These are phyloP conservation scores for Aspergillus eucalypticola DNA, from an alignment of 2,329 filamentous ascomycete genomes.

Conservation along the genomic window DNA sequence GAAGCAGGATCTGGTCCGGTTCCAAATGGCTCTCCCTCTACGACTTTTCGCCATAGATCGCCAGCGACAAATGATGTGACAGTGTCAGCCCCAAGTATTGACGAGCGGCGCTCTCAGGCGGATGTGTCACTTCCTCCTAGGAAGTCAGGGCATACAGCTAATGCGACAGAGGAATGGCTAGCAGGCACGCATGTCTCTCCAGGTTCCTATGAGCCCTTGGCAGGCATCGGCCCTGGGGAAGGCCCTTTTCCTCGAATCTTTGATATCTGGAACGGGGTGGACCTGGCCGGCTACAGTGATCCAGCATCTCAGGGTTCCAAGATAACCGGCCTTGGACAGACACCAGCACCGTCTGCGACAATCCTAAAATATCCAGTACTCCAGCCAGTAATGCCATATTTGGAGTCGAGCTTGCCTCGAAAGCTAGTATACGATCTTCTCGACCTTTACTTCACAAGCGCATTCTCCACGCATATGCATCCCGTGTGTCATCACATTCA, in stretches of 20 bases:
- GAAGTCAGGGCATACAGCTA: constrained; percentile 21
- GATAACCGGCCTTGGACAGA: constrained; percentile 56
- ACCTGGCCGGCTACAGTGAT: constrained; percentile 36
- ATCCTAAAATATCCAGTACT: constrained; percentile 77
- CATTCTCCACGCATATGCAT: constrained; percentile 82
- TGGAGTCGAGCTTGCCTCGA: constrained; percentile 75
- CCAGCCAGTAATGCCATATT: constrained; percentile 76
- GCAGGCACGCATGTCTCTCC: constrained; percentile 35
- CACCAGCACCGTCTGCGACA: constrained; percentile 36
- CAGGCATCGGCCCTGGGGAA: constrained; percentile 27
- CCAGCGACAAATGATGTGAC: constrained; percentile 32
- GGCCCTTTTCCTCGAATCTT: constrained; percentile 31
- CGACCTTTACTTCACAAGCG: constrained; percentile 88
- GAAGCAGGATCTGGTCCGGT: constrained; percentile 20
- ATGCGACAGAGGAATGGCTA: constrained; percentile 37
- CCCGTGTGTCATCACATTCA: constrained; percentile 89
- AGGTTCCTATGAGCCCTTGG: constrained; percentile 33
- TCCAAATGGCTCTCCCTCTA: constrained; percentile 27
- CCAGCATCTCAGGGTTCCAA: constrained; percentile 57
- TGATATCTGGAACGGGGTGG: constrained; percentile 35
- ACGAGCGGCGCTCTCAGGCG: constrained; percentile 29
- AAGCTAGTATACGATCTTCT: constrained; percentile 83
- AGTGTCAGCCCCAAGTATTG: constrained; percentile 31
- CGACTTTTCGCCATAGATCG: constrained; percentile 28
- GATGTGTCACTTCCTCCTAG: constrained; percentile 24